A percentile compares a stretch with the other conserved stretches of the same genome.
Conservation (phyloP, 768 basidiomycete genomes). For the Amanita pallidorosea region DNA sequence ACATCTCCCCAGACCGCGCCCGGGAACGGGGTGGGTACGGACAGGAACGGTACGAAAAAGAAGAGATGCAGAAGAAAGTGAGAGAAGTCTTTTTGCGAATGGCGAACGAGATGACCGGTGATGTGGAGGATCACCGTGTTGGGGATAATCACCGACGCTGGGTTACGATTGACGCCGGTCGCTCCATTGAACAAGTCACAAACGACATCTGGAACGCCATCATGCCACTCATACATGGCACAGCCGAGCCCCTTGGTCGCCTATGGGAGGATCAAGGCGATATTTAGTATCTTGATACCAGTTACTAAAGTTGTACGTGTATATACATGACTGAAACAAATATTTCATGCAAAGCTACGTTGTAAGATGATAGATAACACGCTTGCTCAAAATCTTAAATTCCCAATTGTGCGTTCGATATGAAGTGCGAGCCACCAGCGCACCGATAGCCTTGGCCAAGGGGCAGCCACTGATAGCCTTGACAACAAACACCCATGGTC, state of each 20-base stretch:
- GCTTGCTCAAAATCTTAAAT: background rate
- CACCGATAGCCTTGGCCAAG: slow-evolving; percentile 15
- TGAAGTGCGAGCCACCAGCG: slow-evolving; percentile 16
- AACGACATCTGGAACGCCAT: slow-evolving; percentile 5
- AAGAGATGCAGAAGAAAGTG: slow-evolving; percentile 63
- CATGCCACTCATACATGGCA: background rate
- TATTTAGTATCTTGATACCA: background rate
- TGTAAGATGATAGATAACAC: background rate
- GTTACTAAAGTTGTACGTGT: background rate
- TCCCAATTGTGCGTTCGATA: slow-evolving; percentile 11
- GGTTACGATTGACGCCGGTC: slow-evolving; percentile 5
- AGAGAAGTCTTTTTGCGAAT: slow-evolving; percentile 48
- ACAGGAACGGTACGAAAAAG: slow-evolving; percentile 78
- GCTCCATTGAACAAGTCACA: background rate
- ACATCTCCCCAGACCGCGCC: slow-evolving; percentile 64
- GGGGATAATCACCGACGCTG: background rate
- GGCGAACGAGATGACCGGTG: slow-evolving; percentile 32
- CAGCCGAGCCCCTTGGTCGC: background rate
- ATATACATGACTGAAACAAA: too few relatives aligned
- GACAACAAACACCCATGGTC: slow-evolving; percentile 36
- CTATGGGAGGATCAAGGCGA: background rate
- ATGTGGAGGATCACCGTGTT: background rate
- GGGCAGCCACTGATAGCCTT: slow-evolving; percentile 15
- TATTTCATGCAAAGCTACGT: too few relatives aligned
- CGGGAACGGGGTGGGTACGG: slow-evolving; percentile 71